Evolutionary conservation across 495 filamentous ascomycete genomes (phyloP).

Genomic region (Friedmanniomyces simplex): DNA sequence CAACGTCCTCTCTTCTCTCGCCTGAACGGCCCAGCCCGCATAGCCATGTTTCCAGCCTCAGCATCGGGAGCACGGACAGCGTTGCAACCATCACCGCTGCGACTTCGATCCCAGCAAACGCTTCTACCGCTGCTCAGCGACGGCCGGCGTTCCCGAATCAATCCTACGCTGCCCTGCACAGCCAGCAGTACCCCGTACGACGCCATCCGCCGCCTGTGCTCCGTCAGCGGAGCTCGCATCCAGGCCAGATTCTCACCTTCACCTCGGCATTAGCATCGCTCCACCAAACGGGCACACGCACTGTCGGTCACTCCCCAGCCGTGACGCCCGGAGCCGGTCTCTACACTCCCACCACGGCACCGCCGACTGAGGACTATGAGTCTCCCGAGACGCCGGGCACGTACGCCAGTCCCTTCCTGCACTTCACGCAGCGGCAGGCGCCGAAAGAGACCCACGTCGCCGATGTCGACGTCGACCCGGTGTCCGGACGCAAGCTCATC

Average conservation of each 20-base stretch:
- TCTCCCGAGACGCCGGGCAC: slow-evolving; percentile 23
- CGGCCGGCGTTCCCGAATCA: slow-evolving; percentile 31
- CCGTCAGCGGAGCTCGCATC: slow-evolving; percentile 29
- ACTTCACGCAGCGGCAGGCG: slow-evolving; percentile 31
- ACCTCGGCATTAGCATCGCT: slow-evolving; percentile 23
- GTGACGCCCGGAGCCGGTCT: slow-evolving; percentile 30
- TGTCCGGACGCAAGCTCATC: slow-evolving; percentile 87
- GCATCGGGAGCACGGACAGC: slow-evolving; percentile 14
- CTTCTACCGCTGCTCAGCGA: slow-evolving; percentile 7
- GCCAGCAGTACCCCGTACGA: slow-evolving; percentile 29
- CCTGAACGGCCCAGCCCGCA: slow-evolving; percentile 7
- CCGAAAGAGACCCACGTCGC: slow-evolving; percentile 64
- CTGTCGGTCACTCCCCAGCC: slow-evolving; percentile 33
- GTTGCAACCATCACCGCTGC: slow-evolving; percentile 25
- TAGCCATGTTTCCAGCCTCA: slow-evolving; percentile 6
- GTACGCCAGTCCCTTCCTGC: slow-evolving; percentile 35
- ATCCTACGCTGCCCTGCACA: slow-evolving; percentile 34
- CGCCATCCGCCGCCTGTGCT: slow-evolving; percentile 22
- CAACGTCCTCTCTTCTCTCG: background rate
- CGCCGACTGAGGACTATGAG: slow-evolving; percentile 14
- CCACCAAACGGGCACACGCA: slow-evolving; percentile 26
- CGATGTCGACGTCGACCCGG: slow-evolving; percentile 73
- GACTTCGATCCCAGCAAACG: slow-evolving; percentile 21
- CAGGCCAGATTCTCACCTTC: slow-evolving; percentile 23
- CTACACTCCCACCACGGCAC: slow-evolving; percentile 27